A percentile compares a stretch with the other conserved stretches of the same genome.
These are phyloP conservation scores for Mycena epipterygia DNA, from an alignment of 768 basidiomycete genomes.

Conservation along the genomic window DNA sequence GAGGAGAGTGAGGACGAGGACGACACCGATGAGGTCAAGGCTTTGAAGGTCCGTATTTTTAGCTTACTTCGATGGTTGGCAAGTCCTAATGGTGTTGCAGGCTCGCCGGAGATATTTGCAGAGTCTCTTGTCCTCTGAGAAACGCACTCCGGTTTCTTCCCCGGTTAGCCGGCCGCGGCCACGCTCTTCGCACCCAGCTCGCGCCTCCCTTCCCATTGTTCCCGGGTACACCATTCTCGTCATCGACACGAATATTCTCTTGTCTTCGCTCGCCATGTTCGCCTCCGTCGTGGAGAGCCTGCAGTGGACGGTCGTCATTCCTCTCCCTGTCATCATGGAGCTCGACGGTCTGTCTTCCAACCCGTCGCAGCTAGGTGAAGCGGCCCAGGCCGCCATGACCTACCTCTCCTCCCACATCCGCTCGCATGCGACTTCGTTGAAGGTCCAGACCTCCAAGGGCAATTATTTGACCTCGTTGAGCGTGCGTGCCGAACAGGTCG, in stretches of 20 bases:
- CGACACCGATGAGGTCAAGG: constrained; percentile 80
- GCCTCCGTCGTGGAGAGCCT: constrained; percentile 82
- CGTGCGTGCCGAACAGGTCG: constrained; percentile 88
- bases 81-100: constrained; percentile 52
- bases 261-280: constrained; percentile 85
- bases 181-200: constrained; percentile 48
- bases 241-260: constrained; percentile 94
- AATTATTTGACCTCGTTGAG: constrained; percentile 90
- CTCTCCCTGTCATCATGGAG: constrained; percentile 96
- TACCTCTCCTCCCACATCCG: constrained; percentile 86
- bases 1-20: constrained; percentile 72
- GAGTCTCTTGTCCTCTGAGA: constrained; percentile 68
- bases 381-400: constrained; percentile 78
- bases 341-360: constrained; percentile 90
- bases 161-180: constrained; percentile 43
- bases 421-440: constrained; percentile 81
- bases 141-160: constrained; percentile 47
- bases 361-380: constrained; percentile 73
- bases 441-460: constrained; percentile 95
- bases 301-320: constrained; percentile 90
- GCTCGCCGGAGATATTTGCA: constrained; percentile 83
- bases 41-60: constrained; percentile 74
- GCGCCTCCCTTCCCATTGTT: constrained; percentile 67
- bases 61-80: constrained; percentile 1
- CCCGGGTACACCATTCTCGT: constrained; percentile 93